These are phyloP conservation scores for Platanthera zijinensis DNA, from an alignment of 106 monocot genomes.

Conservation along the genomic window DNA sequence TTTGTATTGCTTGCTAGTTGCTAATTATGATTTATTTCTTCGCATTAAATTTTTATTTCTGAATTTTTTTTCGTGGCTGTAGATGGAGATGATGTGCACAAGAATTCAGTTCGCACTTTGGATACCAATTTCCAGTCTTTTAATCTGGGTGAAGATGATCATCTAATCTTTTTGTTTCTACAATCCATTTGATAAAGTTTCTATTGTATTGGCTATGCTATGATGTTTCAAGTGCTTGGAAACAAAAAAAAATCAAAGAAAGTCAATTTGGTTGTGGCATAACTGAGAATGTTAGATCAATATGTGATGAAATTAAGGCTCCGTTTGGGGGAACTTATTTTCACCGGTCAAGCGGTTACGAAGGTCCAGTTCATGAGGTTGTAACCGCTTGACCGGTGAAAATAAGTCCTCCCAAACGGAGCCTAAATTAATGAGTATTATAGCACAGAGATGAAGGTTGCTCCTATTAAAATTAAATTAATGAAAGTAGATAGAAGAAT, in stretches of 20 bases:
- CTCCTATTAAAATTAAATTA: too few relatives aligned
- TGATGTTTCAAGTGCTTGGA: background rate
- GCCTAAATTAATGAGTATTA: too few relatives aligned
- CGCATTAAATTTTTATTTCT: background rate
- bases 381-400: too few relatives aligned
- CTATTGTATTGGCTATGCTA: background rate
- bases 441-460: too few relatives aligned
- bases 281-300: conserved; percentile 1
- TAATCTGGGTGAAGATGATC: background rate
- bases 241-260: background rate
- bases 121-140: background rate
- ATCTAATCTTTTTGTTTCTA: background rate
- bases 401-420: too few relatives aligned
- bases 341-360: too few relatives aligned
- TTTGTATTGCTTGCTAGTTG: background rate
- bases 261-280: background rate
- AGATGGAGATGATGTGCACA: background rate
- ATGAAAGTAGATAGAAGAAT: too few relatives aligned
- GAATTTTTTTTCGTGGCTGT: background rate
- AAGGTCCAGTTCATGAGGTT: too few relatives aligned
- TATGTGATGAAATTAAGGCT: background rate
- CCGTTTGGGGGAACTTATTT: too few relatives aligned
- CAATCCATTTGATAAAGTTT: background rate
- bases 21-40: background rate
- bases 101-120: background rate